Base-by-base conservation (phyloP, 2,329 filamentous ascomycete species). In the Trichophaea hybrida region DNA sequence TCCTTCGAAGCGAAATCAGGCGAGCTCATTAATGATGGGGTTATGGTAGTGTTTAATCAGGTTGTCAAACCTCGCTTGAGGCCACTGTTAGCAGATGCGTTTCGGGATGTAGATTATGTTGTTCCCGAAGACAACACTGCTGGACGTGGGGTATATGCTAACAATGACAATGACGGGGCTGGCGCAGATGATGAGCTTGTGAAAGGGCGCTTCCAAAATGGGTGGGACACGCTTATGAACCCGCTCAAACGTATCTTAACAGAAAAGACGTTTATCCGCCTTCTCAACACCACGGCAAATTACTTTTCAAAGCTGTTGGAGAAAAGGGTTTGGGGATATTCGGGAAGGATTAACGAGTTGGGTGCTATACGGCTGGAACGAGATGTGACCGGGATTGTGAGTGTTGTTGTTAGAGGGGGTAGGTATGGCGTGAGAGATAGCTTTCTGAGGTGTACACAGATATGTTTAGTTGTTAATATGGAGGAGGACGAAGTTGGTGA, bases 401-500 rank as follows among this genome's bases (percentile, higher is more conserved):
- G 78, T 31, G 77, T 79, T 0, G 82, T 88, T 1, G 80, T 81
- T 8, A 78, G 76, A 62, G 86, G 84, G 1, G 79, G 78, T 3
- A 82, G 86, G 68, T 96, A 94, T 70, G 80, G 80, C 1, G 79
- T 93, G 38, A 77, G 88, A 35, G 89, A 94, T 69, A 73, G 80
- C 2, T 95, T 96, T 74, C 77, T 79, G 33, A 81, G 83, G 68
- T 86, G 86, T 60, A 78, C 79, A 61, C 88, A 96, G 76, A 84
- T 95, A 68, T 81, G 86, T 59, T 81, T 94, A 76, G 81, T 95
- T 13, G 83, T 91, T 70, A 91, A 90, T 67, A 94, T 96, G 88
- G 90, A 96, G 70, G 87, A 93, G 37, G 90, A 96, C 60, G 91
- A 96, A 73, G 95, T 89, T 86, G 86, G 91, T 52, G 88, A 93